These are phyloP conservation scores for Sporobolomyces pararoseus DNA, from an alignment of 768 basidiomycete genomes.

Conservation along the genomic window DNA sequence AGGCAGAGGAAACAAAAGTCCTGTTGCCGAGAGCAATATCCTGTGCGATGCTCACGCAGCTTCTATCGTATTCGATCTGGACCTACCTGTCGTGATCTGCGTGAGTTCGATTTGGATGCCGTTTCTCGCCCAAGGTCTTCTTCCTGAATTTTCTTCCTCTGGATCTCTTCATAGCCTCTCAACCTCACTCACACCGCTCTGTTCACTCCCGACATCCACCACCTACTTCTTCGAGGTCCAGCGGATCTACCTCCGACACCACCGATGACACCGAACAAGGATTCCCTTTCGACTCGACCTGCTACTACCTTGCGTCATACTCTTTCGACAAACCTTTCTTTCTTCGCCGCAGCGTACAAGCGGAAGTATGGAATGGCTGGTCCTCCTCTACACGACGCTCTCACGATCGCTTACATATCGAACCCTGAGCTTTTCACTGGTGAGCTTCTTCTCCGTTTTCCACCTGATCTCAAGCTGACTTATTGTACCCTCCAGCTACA, in stretches of 20 bases:
- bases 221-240: constrained; percentile 56
- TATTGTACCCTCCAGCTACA: constrained; percentile 48
- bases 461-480: not conserved
- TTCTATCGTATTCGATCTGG: constrained; percentile 70
- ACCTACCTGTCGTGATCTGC: constrained; percentile 56
- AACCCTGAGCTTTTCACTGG: constrained; percentile 63
- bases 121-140: not conserved
- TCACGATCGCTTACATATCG: constrained; percentile 73
- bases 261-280: constrained; percentile 37
- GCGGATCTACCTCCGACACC: constrained; percentile 25
- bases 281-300: constrained; percentile 35
- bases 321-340: constrained; percentile 67
- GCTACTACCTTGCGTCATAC: constrained; percentile 58
- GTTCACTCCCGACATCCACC: constrained; percentile 53
- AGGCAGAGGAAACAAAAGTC: constrained; percentile 72
- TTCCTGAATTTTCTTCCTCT: not conserved
- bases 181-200: constrained; percentile 34
- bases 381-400: constrained; percentile 79
- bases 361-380: constrained; percentile 75
- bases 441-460: not conserved
- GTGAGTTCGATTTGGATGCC: constrained; percentile 4
- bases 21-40: constrained; percentile 56
- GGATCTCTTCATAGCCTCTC: constrained; percentile 20
- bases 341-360: constrained; percentile 64
- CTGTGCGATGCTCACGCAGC: constrained; percentile 65